phyloP scores from a whole-genome alignment of 2,329 filamentous ascomycete species.

The Cercospora brassicicola region DNA sequence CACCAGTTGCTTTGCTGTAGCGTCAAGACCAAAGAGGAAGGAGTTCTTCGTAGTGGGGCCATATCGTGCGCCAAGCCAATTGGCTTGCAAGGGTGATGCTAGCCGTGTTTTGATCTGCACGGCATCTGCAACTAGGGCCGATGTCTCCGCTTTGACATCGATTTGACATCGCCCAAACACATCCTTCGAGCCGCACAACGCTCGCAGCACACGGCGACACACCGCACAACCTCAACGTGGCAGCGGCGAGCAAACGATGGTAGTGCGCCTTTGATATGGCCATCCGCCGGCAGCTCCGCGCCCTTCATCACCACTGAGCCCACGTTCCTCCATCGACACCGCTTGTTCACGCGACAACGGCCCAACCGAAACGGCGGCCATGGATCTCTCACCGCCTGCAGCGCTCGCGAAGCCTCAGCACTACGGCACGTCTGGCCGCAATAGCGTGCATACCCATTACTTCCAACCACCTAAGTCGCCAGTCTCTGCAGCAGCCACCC shows the following conservation, averaged over 20 bases:
- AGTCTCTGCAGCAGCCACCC: constrained; percentile 37
- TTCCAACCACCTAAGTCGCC: constrained; percentile 48
- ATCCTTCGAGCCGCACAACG: neutral
- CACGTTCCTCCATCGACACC: constrained; percentile 7
- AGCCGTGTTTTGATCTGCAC: constrained; percentile 9
- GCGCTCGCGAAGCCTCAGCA: constrained; percentile 18
- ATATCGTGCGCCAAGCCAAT: neutral
- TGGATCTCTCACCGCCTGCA: constrained; percentile 28
- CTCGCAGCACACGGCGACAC: constrained; percentile 1
- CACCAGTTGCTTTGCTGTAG: neutral
- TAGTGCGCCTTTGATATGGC: neutral
- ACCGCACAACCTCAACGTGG: neutral
- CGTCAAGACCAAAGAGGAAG: neutral
- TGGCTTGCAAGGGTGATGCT: neutral
- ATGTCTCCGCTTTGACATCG: neutral
- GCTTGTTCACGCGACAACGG: constrained; percentile 20
- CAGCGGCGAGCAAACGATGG: neutral
- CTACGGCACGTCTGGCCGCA: constrained; percentile 9
- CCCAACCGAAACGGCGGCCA: constrained; percentile 8
- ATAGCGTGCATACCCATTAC: constrained; percentile 36
- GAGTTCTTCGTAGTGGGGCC: neutral
- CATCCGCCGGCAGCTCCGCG: neutral
- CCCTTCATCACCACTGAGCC: neutral
- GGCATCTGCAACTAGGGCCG: constrained; percentile 5
- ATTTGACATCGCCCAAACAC: neutral